A percentile compares a stretch with the other conserved stretches of the same genome.
phyloP scores from a whole-genome alignment of 306 rosid genomes.

The Ceratonia siliqua region DNA sequence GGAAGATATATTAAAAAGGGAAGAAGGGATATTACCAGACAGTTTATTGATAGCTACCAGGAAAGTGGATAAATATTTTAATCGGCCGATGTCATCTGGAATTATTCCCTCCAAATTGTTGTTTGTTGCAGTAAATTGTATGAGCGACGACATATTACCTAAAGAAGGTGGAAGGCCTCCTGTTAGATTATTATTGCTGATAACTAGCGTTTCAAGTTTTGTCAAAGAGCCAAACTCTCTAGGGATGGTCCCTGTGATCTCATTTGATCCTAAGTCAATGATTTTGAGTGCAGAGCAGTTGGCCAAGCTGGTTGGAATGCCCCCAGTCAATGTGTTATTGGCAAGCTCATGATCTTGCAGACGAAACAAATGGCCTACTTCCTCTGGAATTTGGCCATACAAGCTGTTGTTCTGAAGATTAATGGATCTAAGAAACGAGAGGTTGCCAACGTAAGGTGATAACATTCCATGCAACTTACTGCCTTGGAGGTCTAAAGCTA shows the following conservation, averaged over 20 bases:
- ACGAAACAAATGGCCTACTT: neutral
- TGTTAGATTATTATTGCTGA: neutral
- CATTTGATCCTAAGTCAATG: neutral
- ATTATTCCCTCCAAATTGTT: slow-evolving; percentile 4
- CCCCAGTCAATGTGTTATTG: neutral
- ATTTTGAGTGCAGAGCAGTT: neutral
- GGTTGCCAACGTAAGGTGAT: neutral
- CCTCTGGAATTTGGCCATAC: neutral
- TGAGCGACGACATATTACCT: slow-evolving; percentile 22
- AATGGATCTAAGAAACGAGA: neutral
- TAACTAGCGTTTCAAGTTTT: neutral
- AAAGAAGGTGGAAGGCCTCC: slow-evolving; percentile 26
- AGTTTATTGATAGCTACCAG: neutral
- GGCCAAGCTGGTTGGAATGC: neutral
- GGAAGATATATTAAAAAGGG: neutral
- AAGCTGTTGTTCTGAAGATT: neutral
- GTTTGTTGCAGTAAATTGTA: neutral
- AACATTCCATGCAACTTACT: neutral
- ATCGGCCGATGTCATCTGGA: slow-evolving; percentile 4
- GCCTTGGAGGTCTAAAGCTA: neutral
- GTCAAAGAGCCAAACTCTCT: neutral
- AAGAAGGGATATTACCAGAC: neutral
- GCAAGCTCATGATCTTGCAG: neutral
- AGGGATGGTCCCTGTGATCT: neutral
- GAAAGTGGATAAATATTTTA: neutral